phyloP scores from a whole-genome alignment of 495 filamentous ascomycete genomes.

The Trypethelium eluteriae region DNA sequence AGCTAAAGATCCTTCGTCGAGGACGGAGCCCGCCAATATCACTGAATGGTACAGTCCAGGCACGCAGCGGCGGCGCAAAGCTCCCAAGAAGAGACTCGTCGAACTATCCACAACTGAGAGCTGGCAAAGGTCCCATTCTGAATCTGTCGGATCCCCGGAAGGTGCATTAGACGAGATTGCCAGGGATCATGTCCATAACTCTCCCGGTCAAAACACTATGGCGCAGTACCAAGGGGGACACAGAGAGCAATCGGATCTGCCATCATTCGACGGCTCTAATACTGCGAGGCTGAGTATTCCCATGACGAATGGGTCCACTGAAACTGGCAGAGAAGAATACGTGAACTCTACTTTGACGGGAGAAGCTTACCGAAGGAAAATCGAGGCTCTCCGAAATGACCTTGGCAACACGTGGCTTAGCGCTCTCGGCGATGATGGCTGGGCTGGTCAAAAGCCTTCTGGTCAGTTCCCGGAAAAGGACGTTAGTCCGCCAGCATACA shows the following conservation, averaged over 20 bases:
- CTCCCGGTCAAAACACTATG: slow-evolving; percentile 30
- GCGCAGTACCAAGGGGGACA: slow-evolving; percentile 35
- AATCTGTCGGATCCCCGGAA: neutral
- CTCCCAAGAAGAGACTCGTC: slow-evolving; percentile 66
- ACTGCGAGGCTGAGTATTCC: neutral
- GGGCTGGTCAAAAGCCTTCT: slow-evolving; percentile 36
- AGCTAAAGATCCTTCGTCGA: neutral
- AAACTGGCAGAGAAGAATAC: neutral
- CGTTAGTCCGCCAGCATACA: neutral
- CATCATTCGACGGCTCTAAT: neutral
- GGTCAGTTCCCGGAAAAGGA: slow-evolving; percentile 4
- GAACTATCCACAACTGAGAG: slow-evolving; percentile 51
- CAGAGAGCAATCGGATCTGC: neutral
- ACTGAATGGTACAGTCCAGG: neutral
- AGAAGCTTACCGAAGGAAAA: slow-evolving; percentile 60
- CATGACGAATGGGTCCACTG: neutral
- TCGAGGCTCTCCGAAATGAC: slow-evolving; percentile 76
- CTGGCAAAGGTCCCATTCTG: slow-evolving; percentile 3
- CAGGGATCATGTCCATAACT: neutral
- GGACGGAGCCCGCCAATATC: neutral
- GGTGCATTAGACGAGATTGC: neutral
- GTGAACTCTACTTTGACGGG: neutral
- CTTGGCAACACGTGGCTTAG: slow-evolving; percentile 79
- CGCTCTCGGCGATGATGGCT: slow-evolving; percentile 73
- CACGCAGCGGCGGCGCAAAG: slow-evolving; percentile 36